Percentiles rank a stretch among this genome's conserved stretches.
Conservation (phyloP, 345 rosid genomes). For the Camelina neglecta region DNA sequence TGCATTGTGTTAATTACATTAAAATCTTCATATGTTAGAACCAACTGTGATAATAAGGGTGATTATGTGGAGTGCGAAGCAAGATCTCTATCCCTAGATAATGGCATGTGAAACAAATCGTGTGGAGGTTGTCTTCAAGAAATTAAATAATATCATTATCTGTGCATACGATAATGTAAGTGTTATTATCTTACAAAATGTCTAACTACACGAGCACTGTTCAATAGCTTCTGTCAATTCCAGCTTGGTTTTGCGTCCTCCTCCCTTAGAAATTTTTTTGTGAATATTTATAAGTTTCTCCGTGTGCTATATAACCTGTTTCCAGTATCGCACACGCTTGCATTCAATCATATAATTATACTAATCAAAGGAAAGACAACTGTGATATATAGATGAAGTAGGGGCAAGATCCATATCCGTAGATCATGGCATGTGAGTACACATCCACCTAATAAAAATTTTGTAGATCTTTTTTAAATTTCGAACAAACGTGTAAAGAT, state of each 20-base stretch:
- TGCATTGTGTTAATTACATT: not conserved
- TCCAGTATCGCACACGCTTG: conserved; percentile 14
- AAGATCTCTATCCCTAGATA: not conserved
- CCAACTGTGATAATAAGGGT: not conserved
- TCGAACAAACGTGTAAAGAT: not conserved
- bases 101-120: not conserved
- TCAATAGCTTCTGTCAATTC: not conserved
- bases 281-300: not conserved
- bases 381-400: conserved; percentile 6
- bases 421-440: conserved; percentile 15
- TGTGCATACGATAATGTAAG: not conserved
- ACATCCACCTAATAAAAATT: not conserved
- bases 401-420: not conserved
- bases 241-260: conserved; percentile 35
- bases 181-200: not conserved
- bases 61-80: not conserved
- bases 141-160: not conserved
- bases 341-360: not conserved
- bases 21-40: not conserved
- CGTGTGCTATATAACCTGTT: conserved; percentile 11
- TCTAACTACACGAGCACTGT: conserved; percentile 32
- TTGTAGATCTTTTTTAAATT: not conserved
- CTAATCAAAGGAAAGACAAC: not conserved
- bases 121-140: not conserved
- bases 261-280: not conserved